A percentile compares a stretch with the other conserved stretches of the same genome.
phyloP scores from a whole-genome alignment of 805 yeast genomes.

The Saturnispora galanensis region DNA sequence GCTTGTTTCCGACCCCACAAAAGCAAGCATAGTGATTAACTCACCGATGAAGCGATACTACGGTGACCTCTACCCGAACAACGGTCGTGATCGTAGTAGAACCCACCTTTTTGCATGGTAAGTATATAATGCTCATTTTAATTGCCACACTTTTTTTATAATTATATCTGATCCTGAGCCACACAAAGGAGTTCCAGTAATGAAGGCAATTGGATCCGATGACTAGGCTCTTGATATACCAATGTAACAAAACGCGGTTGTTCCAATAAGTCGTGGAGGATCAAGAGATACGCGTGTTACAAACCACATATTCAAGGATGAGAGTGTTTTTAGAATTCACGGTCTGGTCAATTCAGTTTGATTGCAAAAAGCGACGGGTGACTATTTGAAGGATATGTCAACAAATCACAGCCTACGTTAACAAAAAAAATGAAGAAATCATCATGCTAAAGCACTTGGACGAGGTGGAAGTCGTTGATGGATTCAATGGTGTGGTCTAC shows the following conservation, averaged over 20 bases:
- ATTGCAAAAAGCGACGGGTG: slow-evolving; percentile 36
- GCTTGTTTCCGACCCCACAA: neutral
- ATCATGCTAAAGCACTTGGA: slow-evolving; percentile 30
- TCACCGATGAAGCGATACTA: slow-evolving; percentile 14
- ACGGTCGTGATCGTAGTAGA: slow-evolving; percentile 9
- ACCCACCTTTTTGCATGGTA: neutral
- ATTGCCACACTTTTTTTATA: neutral
- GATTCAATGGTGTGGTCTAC: slow-evolving; percentile 13
- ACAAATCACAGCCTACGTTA: slow-evolving; percentile 40
- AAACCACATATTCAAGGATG: slow-evolving; percentile 5
- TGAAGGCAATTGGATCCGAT: neutral
- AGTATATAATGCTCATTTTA: neutral
- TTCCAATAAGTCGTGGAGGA: slow-evolving; percentile 36
- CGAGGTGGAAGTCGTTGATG: slow-evolving; percentile 28
- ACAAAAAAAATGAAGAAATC: slow-evolving; percentile 27
- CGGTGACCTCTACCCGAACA: slow-evolving; percentile 12
- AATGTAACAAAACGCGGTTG: slow-evolving; percentile 23
- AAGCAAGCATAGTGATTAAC: neutral
- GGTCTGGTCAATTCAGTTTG: slow-evolving; percentile 36
- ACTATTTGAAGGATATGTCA: slow-evolving; percentile 42
- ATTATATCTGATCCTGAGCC: neutral
- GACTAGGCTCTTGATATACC: slow-evolving; percentile 5
- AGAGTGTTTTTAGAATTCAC: slow-evolving; percentile 37
- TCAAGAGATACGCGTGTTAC: slow-evolving; percentile 16
- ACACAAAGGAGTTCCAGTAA: neutral